Percentiles rank a stretch among this genome's conserved stretches.
phyloP scores from a whole-genome alignment of 306 rosid species.

The Vigna trinervia region DNA sequence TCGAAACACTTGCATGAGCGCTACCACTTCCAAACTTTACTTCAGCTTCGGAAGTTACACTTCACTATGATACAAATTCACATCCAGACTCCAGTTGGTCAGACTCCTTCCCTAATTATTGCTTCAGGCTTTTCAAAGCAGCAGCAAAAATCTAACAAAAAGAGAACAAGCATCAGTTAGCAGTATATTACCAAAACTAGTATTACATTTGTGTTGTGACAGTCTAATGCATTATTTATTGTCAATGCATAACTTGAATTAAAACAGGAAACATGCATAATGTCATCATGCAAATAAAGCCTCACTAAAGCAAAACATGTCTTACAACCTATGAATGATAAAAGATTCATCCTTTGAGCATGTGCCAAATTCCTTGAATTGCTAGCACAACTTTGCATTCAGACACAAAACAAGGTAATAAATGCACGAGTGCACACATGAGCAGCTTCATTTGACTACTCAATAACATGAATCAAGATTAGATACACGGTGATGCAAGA shows the following conservation, averaged over 20 bases:
- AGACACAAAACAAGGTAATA: slow-evolving; percentile 17
- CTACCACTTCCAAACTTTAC: slow-evolving; percentile 33
- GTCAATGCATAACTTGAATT: slow-evolving; percentile 14
- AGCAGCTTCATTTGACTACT: slow-evolving; percentile 10
- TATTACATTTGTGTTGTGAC: background rate
- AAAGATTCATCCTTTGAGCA: slow-evolving; percentile 13
- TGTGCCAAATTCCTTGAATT: background rate
- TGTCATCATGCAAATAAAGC: slow-evolving; percentile 18
- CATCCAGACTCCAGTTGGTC: slow-evolving; percentile 4
- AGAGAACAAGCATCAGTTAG: slow-evolving; percentile 27
- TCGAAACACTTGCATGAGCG: slow-evolving; percentile 3
- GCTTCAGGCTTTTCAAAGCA: slow-evolving; percentile 58
- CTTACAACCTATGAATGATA: slow-evolving; percentile 11
- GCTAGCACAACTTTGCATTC: slow-evolving; percentile 29
- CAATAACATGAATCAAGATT: background rate
- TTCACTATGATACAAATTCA: slow-evolving; percentile 35
- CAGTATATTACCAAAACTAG: slow-evolving; percentile 18
- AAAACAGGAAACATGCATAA: slow-evolving; percentile 3
- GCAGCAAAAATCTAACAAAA: slow-evolving; percentile 56
- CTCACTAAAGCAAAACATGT: slow-evolving; percentile 25
- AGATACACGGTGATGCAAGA: slow-evolving; percentile 34
- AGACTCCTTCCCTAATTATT: slow-evolving; percentile 37
- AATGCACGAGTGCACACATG: background rate
- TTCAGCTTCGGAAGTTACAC: slow-evolving; percentile 23
- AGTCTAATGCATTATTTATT: background rate